A percentile compares a stretch with the other conserved stretches of the same genome.
phyloP scores from a whole-genome alignment of 2,329 filamentous ascomycete genomes.

The Emericellopsis atlantica region DNA sequence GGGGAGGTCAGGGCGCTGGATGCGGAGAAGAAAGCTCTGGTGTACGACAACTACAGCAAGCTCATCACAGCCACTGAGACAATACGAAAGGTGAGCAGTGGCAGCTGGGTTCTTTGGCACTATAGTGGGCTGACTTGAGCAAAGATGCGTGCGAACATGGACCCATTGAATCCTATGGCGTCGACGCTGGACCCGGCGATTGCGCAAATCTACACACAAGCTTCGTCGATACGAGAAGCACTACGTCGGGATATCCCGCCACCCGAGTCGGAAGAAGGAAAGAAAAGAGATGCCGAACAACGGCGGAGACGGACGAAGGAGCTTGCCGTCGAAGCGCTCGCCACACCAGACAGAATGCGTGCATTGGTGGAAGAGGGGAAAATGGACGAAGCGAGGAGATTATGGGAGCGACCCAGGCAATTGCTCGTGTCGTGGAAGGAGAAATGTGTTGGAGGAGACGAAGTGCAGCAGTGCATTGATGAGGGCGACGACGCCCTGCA shows the following conservation, averaged over 20 bases:
- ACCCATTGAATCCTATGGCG: conserved; percentile 62
- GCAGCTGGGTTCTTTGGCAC: neutral
- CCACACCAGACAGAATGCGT: conserved; percentile 45
- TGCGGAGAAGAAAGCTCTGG: conserved; percentile 89
- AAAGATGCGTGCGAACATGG: conserved; percentile 70
- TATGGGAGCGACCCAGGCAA: conserved; percentile 41
- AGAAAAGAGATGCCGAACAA: conserved; percentile 17
- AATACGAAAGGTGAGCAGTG: conserved; percentile 54
- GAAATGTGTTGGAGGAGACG: conserved; percentile 38
- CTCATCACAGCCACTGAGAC: conserved; percentile 94
- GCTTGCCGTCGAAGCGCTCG: conserved; percentile 50
- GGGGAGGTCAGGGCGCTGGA: conserved; percentile 81
- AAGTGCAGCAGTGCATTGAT: conserved; percentile 38
- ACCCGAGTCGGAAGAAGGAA: conserved; percentile 26
- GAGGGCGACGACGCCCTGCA: conserved; percentile 39
- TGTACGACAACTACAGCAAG: conserved; percentile 98
- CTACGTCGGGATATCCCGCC: conserved; percentile 33
- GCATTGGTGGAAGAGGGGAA: conserved; percentile 45
- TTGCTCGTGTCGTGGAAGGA: conserved; percentile 41
- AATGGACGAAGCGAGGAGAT: conserved; percentile 43
- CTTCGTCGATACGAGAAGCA: conserved; percentile 38
- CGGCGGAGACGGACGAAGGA: conserved; percentile 31
- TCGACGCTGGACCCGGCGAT: conserved; percentile 63
- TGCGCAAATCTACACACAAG: conserved; percentile 56
- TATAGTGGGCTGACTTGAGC: neutral